Base-by-base conservation (phyloP, 495 filamentous ascomycete genomes). In the Podospora sp. region DNA sequence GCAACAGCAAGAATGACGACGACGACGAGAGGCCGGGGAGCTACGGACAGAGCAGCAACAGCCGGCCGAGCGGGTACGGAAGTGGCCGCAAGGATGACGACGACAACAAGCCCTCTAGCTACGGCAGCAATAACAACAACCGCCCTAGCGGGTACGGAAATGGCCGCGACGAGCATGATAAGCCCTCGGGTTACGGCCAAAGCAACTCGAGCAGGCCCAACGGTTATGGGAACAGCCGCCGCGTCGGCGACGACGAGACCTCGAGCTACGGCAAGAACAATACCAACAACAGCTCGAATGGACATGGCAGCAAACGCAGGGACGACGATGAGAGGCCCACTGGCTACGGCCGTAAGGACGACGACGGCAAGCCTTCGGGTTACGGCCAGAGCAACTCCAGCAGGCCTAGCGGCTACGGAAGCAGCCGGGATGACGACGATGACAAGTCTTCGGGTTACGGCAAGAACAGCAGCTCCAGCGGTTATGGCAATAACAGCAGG, bases 1-100 rank as follows among this genome's bases (percentile, higher is more conserved):
- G 20, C 58, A 57, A 33, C 59, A 58, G 53, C 27, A 67, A 67
- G 46, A 58, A 65, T 2, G 27, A 51, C 3, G 27, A 35, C 56
- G 26, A 59, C 3, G 24, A 26, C 14, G 24, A 20, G 6, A 60
- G 57, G 24, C 25, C 22, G 14, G 25, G 22, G 6, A 60, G 57
- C 57, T 60, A 60, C 9, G 57, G 16, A 1, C 18, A 29, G 1
- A 35, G 26, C 57, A 21, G 26, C 57, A 35, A 9, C 24, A 60
- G 20, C 52, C 5, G 16, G 16, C 50, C 56, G 12, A 25, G 56
- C 18, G 56, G 56, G 5, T 27, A 59, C 24, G 56, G 56, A 3
- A 25, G 26, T 2, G 11, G 26, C 24, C n/a, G 29, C 9, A 29
- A 60, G 25, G 57, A 60, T n/a, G 29, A 36, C 9, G 60, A 26